These are phyloP conservation scores for Penicillium sp. DNA, from an alignment of 2,329 filamentous ascomycete genomes.

Conservation along the genomic window DNA sequence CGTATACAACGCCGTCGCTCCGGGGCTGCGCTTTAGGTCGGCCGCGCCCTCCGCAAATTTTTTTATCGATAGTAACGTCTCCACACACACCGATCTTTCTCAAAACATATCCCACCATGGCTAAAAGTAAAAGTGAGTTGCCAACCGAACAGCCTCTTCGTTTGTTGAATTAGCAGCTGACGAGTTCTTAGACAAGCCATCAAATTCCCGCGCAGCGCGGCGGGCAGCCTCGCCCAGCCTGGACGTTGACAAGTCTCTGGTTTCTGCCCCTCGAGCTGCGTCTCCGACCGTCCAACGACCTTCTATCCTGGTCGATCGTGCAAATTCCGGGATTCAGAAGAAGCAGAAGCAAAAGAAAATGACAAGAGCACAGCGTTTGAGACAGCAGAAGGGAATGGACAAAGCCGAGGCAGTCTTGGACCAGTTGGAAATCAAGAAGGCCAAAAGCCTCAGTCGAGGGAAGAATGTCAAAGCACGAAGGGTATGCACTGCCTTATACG, in stretches of 20 bases:
- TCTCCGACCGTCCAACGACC: slow-evolving; percentile 40
- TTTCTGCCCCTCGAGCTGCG: slow-evolving; percentile 41
- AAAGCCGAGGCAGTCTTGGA: slow-evolving; percentile 55
- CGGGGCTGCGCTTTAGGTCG: slow-evolving; percentile 28
- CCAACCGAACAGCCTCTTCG: neutral
- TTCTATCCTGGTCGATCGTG: slow-evolving; percentile 50
- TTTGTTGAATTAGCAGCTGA: slow-evolving; percentile 12
- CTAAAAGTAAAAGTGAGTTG: slow-evolving; percentile 38
- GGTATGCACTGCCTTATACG: slow-evolving; percentile 26
- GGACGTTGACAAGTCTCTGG: slow-evolving; percentile 52
- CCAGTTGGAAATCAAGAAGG: slow-evolving; percentile 55
- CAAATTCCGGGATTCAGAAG: slow-evolving; percentile 53
- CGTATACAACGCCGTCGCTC: slow-evolving; percentile 16
- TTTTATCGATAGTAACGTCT: slow-evolving; percentile 38
- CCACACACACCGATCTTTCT: slow-evolving; percentile 26
- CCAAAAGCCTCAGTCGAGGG: slow-evolving; percentile 50
- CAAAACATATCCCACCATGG: slow-evolving; percentile 33
- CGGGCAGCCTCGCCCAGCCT: slow-evolving; percentile 56
- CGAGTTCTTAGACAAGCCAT: slow-evolving; percentile 46
- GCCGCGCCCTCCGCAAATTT: slow-evolving; percentile 29
- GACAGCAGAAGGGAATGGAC: slow-evolving; percentile 56
- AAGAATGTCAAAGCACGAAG: slow-evolving; percentile 51
- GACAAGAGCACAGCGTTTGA: slow-evolving; percentile 53
- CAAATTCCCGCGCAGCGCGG: slow-evolving; percentile 59
- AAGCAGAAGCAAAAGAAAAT: slow-evolving; percentile 49